A percentile compares a stretch with the other conserved stretches of the same genome.
Evolutionary conservation across 1,284 basidiomycete genomes (phyloP).

Genomic region (Cutaneotrichosporon cavernicola): DNA sequence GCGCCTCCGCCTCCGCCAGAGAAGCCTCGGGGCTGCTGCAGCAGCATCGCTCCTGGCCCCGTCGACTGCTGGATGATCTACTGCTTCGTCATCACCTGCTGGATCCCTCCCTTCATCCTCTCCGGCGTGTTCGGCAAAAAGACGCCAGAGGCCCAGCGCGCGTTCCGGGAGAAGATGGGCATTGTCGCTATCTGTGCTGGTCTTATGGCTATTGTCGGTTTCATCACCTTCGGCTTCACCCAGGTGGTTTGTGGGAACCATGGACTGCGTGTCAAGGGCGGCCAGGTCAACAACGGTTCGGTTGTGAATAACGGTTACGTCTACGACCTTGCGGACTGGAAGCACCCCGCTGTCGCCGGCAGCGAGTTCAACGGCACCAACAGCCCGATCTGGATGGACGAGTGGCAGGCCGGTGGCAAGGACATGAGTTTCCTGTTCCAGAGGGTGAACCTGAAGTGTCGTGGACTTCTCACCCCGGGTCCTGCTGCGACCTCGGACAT

Average conservation of each 20-base stretch:
- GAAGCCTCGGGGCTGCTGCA: constrained; percentile 29
- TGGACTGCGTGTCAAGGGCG: constrained; percentile 70
- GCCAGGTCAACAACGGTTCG: constrained; percentile 72
- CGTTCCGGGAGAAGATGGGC: constrained; percentile 96
- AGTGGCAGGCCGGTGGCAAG: constrained; percentile 75
- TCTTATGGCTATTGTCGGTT: constrained; percentile 92
- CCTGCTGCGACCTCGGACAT: constrained; percentile 61
- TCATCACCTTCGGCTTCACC: constrained; percentile 99
- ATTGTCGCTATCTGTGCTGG: constrained; percentile 74
- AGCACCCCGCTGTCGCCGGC: constrained; percentile 67
- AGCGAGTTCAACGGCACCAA: constrained; percentile 68
- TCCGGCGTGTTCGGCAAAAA: constrained; percentile 65
- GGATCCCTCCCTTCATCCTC: constrained; percentile 73
- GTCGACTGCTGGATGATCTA: constrained; percentile 95
- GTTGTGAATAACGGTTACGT: constrained; percentile 91
- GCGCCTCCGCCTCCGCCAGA: constrained; percentile 13
- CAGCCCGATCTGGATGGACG: constrained; percentile 77
- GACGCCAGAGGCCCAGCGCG: constrained; percentile 89
- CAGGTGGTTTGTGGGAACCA: constrained; percentile 86
- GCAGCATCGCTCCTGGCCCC: constrained; percentile 70
- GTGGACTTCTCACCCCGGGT: constrained; percentile 67
- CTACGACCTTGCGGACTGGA: constrained; percentile 85
- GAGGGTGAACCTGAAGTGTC: constrained; percentile 78
- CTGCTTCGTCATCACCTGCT: constrained; percentile 81
- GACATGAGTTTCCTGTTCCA: constrained; percentile 96